These are phyloP conservation scores for Stephania yunnanensis DNA, from an alignment of 164 flowering plant genomes.

Conservation along the genomic window DNA sequence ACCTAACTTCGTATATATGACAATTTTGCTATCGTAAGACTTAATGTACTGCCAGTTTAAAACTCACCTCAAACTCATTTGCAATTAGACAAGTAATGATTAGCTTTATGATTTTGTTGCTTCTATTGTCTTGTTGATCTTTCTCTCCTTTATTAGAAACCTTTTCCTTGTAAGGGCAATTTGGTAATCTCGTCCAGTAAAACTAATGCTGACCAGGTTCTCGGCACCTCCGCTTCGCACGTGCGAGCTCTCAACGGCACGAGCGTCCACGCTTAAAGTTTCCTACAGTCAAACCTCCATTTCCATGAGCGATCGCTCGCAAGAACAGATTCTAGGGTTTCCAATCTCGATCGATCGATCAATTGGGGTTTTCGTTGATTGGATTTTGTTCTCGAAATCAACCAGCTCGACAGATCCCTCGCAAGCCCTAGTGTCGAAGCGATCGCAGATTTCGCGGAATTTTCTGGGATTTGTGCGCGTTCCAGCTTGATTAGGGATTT, in stretches of 20 bases:
- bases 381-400: neutral
- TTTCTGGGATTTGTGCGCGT: neutral
- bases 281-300: slow-evolving; percentile 13
- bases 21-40: too few species aligned
- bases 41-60: too few species aligned
- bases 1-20: too few species aligned
- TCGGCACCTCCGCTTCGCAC: neutral
- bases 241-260: neutral
- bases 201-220: neutral
- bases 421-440: neutral
- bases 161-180: neutral
- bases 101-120: too few species aligned
- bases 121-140: too few species aligned
- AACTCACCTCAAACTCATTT: too few species aligned
- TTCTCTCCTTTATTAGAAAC: too few species aligned
- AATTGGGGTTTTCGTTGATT: neutral
- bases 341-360: slow-evolving; percentile 1
- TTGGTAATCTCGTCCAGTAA: neutral
- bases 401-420: neutral
- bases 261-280: slow-evolving; percentile 6
- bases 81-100: too few species aligned
- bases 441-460: neutral
- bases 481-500: neutral
- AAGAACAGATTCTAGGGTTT: slow-evolving; percentile 12
- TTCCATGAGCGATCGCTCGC: too few species aligned